A percentile compares a stretch with the other conserved stretches of the same genome.
Evolutionary conservation across 352 stramenopile genomes (phyloP).

Genomic region (Phytophthora colocasiae): DNA sequence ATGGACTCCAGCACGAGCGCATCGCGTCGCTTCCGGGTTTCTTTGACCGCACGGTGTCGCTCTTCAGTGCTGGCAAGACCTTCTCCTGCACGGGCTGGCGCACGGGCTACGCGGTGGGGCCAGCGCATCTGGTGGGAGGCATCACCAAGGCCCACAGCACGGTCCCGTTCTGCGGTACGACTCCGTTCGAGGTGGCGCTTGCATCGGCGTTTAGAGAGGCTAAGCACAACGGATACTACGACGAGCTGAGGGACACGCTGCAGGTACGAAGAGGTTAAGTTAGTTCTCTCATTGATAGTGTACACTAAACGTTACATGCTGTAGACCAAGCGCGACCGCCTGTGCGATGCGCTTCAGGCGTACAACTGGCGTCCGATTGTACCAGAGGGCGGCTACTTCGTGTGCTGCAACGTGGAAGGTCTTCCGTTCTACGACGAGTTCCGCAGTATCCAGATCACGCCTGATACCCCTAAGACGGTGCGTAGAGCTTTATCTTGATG

Average conservation of each 20-base stretch:
- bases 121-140: constrained; percentile 56
- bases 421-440: constrained; percentile 83
- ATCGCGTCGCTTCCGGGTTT: constrained; percentile 85
- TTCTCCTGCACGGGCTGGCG: constrained; percentile 96
- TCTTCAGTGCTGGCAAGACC: constrained; percentile 94
- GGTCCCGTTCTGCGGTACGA: constrained; percentile 95
- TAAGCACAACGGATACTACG: constrained; percentile 89
- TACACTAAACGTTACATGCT: constrained; percentile 42
- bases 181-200: constrained; percentile 94
- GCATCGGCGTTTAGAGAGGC: constrained; percentile 88
- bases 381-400: constrained; percentile 96
- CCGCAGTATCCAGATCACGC: constrained; percentile 52
- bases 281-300: constrained; percentile 16
- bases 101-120: constrained; percentile 84
- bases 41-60: constrained; percentile 91
- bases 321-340: constrained; percentile 84
- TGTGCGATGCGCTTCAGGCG: constrained; percentile 82
- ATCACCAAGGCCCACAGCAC: constrained; percentile 86
- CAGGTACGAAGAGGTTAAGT: constrained; percentile 38
- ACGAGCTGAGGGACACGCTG: constrained; percentile 72
- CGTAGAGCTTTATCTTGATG: constrained; percentile 9
- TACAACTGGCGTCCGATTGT: constrained; percentile 92
- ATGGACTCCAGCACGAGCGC: constrained; percentile 72
- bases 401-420: constrained; percentile 86
- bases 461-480: constrained; percentile 68